A percentile compares a stretch with the other conserved stretches of the same genome.
These are phyloP conservation scores for Sporobolomyces pararoseus DNA, from an alignment of 768 basidiomycete species.

Conservation along the genomic window DNA sequence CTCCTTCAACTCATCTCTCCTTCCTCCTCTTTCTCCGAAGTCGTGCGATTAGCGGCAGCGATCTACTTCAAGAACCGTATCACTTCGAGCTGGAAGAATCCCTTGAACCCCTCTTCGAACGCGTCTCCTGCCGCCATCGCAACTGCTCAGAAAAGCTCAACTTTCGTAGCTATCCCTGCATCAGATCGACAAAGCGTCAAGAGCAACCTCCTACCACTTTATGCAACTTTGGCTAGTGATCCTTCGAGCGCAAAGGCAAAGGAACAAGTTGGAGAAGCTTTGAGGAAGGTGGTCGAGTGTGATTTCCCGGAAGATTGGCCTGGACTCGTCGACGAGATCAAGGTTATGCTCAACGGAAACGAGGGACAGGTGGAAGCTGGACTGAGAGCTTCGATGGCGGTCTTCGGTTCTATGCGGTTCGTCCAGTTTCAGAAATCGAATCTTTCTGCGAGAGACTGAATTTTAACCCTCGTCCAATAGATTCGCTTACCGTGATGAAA, in stretches of 20 bases:
- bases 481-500: constrained; percentile 39
- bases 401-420: constrained; percentile 70
- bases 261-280: constrained; percentile 67
- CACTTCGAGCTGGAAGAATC: constrained; percentile 57
- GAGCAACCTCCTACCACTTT: constrained; percentile 62
- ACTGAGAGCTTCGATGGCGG: constrained; percentile 70
- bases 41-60: constrained; percentile 76
- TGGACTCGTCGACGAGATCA: constrained; percentile 63
- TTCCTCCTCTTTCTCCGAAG: constrained; percentile 71
- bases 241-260: constrained; percentile 64
- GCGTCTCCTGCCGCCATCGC: constrained; percentile 21
- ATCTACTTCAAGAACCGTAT: constrained; percentile 92
- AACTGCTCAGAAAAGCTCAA: constrained; percentile 49
- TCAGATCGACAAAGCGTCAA: constrained; percentile 74
- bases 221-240: constrained; percentile 63
- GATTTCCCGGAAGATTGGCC: constrained; percentile 81
- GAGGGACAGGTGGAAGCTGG: constrained; percentile 75
- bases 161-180: constrained; percentile 55
- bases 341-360: constrained; percentile 60
- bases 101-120: constrained; percentile 43
- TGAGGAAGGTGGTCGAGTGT: constrained; percentile 68
- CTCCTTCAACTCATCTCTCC: constrained; percentile 75
- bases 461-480: constrained; percentile 8
- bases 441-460: background rate
- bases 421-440: background rate